A percentile compares a stretch with the other conserved stretches of the same genome.
Conservation (phyloP, 352 stramenopile genomes). For the Aphanomyces stellatus region DNA sequence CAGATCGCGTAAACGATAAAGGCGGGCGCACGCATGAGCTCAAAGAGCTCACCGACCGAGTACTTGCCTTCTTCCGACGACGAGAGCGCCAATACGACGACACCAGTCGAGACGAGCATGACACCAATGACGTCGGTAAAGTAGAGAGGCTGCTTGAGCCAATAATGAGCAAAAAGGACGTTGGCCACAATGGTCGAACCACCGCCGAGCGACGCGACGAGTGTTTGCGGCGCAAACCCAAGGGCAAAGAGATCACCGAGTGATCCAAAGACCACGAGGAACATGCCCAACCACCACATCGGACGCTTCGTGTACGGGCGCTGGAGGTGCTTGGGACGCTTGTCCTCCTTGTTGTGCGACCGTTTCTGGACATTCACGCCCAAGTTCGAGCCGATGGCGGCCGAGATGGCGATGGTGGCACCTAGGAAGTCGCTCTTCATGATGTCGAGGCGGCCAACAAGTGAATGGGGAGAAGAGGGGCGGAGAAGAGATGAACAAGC, state of each 20-base stretch:
- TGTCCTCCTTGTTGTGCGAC: constrained; percentile 79
- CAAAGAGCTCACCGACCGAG: constrained; percentile 81
- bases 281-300: constrained; percentile 84
- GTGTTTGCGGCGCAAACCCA: constrained; percentile 79
- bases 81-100: constrained; percentile 67
- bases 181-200: constrained; percentile 80
- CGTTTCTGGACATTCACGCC: constrained; percentile 89
- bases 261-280: constrained; percentile 71
- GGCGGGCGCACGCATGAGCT: constrained; percentile 62
- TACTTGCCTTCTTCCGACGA: constrained; percentile 65
- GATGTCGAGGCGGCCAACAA: not conserved
- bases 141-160: constrained; percentile 80
- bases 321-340: constrained; percentile 34
- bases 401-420: constrained; percentile 61
- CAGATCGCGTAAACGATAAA: constrained; percentile 80
- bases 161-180: constrained; percentile 78
- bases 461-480: not conserved
- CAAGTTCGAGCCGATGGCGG: constrained; percentile 81
- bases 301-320: constrained; percentile 76
- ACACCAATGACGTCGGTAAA: constrained; percentile 76
- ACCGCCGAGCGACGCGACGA: constrained; percentile 71
- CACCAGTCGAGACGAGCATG: constrained; percentile 59
- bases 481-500: not conserved
- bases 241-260: constrained; percentile 82
- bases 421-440: constrained; percentile 75